Base-by-base conservation (phyloP, 2,329 filamentous ascomycete genomes). In the Claviceps spartinae region DNA sequence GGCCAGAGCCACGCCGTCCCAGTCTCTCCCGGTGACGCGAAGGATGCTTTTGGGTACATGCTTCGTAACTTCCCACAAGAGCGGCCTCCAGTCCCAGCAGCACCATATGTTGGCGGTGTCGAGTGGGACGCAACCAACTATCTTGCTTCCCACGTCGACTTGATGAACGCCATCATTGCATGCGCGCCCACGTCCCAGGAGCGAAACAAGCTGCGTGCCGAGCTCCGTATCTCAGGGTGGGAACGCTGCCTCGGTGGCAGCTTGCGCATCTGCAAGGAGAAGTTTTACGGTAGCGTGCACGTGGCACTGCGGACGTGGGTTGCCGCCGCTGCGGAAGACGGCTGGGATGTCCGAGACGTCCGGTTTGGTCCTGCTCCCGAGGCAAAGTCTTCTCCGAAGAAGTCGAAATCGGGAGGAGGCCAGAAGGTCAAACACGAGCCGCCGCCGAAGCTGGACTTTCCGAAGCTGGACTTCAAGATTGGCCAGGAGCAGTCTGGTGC, bases 81-180 rank as follows among this genome's bases (percentile, higher is more conserved):
- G 59, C 82, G 89, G 0, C 86, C 90, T 3, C 93, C 93, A 0
- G 89, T 97, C 1, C 88, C 91, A 26, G 91, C 93, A 16, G 91
- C 91, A 5, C 91, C 91, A 1, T 97, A 97, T 63, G 90, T 97
- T 43, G 93, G 93, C 48, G 91, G 93, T 51, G 93, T 97, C 9
- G 93, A 98, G 68, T 97, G 93, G 93, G 93, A 97, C 64, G 93
- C 93, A 2, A 97, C 93, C 9, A 96, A 95, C 67, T 97, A 97
- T 65, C 76, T 97, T 11, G 88, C 91, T 18, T 87, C 86, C 0
- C 91, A 98, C 62, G 76, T 98, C 9, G 93, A 97, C 62, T 81
- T 98, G 11, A 71, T 97, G 60, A 98, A 97, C 62, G 91, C 88
- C 34, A 81, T 97, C 52, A 71, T 97, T 53, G 88, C 91, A 1